Conservation (phyloP, 208 protist genomes). For the Spongospora subterranea region DNA sequence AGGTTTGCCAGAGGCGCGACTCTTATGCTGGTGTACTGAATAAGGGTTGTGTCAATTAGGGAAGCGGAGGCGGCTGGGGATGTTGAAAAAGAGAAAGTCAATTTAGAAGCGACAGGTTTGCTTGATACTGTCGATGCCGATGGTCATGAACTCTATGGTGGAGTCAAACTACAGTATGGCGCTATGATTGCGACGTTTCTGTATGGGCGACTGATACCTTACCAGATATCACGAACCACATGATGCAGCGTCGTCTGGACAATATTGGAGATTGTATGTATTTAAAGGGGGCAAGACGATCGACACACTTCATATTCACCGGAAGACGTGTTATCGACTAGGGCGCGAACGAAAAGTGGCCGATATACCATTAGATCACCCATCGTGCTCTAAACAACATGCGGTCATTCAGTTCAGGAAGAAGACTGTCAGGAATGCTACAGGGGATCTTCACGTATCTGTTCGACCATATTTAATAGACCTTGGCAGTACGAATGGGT, state of each 20-base stretch:
- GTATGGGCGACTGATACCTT: neutral
- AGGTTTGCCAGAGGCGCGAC: neutral
- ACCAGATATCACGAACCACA: conserved; percentile 75
- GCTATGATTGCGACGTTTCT: neutral
- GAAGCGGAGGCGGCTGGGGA: neutral
- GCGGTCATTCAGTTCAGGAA: conserved; percentile 77
- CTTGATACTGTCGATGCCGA: neutral
- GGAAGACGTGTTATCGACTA: conserved; percentile 75
- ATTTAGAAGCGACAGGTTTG: neutral
- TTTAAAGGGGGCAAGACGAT: conserved; percentile 76
- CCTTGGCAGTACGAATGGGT: conserved; percentile 80
- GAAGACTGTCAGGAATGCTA: neutral
- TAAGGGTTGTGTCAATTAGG: neutral
- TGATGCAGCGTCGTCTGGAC: conserved; percentile 73
- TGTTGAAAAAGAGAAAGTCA: conserved; percentile 29
- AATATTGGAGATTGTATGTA: conserved; percentile 77
- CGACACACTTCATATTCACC: conserved; percentile 72
- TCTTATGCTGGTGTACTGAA: neutral
- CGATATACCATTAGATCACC: conserved; percentile 80
- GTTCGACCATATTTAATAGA: conserved; percentile 79
- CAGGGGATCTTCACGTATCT: neutral
- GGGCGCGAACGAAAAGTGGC: conserved; percentile 74
- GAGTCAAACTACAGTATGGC: conserved; percentile 14
- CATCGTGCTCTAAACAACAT: conserved; percentile 83
- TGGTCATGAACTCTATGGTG: conserved; percentile 12